Percentiles rank a stretch among this genome's conserved stretches.
Conservation (phyloP, 176 grass and related monocot species). For the Ensete glaucum region DNA sequence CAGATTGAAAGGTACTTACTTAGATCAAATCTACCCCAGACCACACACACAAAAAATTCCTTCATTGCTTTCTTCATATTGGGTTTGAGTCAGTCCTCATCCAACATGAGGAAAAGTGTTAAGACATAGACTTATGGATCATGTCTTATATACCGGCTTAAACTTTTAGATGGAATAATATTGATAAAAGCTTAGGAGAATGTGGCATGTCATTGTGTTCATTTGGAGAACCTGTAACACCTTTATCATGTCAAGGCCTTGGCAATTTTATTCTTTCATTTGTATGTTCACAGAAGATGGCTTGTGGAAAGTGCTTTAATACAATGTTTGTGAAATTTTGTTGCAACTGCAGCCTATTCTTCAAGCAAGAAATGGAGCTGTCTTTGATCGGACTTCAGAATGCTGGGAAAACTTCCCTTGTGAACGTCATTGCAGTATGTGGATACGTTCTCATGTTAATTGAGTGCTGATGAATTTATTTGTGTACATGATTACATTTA, state of each 20-base stretch:
- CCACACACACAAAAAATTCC: no score
- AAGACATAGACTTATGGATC: no score
- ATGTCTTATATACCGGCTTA: no score
- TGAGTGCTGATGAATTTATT: neutral
- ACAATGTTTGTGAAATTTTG: neutral
- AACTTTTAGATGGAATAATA: no score
- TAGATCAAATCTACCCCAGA: no score
- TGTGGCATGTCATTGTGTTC: no score
- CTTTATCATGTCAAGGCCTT: neutral
- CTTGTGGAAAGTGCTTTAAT: neutral
- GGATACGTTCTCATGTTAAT: constrained; percentile 11
- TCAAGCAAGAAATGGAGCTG: constrained; percentile 99
- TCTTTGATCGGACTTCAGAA: constrained; percentile 99
- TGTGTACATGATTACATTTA: neutral
- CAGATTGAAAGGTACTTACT: no score
- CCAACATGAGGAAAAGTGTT: no score
- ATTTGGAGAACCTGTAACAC: no score
- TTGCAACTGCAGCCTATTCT: constrained; percentile 63
- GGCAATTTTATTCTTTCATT: neutral
- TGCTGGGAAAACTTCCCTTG: constrained; percentile 97
- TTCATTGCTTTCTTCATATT: no score
- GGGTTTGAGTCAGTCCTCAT: no score
- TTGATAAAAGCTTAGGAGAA: neutral
- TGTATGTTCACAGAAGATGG: neutral
- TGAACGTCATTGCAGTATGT: constrained; percentile 91